A percentile compares a stretch with the other conserved stretches of the same genome.
Conservation (phyloP, 1,284 basidiomycete genomes). For the Ustilago loliicola region DNA sequence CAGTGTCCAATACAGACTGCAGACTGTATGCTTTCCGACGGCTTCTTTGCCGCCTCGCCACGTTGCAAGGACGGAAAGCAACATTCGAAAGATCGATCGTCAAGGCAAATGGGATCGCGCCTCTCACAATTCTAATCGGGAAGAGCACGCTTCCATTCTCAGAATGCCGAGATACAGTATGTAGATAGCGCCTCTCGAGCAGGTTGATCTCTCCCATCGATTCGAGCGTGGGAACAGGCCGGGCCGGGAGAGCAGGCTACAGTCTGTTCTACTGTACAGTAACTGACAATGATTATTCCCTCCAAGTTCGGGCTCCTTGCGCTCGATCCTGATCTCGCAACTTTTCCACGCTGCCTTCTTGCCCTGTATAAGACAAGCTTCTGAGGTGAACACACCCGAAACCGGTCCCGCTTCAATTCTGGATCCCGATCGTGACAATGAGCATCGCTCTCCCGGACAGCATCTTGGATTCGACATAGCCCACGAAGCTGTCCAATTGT, state of each 20-base stretch:
- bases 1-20: too few relatives aligned
- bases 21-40: not conserved
- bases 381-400: not conserved
- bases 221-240: not conserved
- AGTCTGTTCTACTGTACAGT: too few relatives aligned
- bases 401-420: not conserved
- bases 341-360: too few relatives aligned
- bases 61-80: not conserved
- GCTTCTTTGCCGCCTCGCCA: not conserved
- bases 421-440: slow-evolving; percentile 1
- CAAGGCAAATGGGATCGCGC: not conserved
- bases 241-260: too few relatives aligned
- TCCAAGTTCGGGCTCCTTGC: not conserved
- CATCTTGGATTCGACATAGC: too few relatives aligned
- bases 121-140: not conserved
- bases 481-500: not conserved
- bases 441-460: not conserved
- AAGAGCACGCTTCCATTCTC: not conserved
- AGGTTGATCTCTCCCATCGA: not conserved
- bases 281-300: too few relatives aligned
- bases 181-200: not conserved
- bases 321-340: too few relatives aligned
- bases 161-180: too few relatives aligned
- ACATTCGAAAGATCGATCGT: not conserved
- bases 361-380: not conserved